phyloP scores from a whole-genome alignment of 495 filamentous ascomycete genomes.

The Penicillium psychrofluorescens region DNA sequence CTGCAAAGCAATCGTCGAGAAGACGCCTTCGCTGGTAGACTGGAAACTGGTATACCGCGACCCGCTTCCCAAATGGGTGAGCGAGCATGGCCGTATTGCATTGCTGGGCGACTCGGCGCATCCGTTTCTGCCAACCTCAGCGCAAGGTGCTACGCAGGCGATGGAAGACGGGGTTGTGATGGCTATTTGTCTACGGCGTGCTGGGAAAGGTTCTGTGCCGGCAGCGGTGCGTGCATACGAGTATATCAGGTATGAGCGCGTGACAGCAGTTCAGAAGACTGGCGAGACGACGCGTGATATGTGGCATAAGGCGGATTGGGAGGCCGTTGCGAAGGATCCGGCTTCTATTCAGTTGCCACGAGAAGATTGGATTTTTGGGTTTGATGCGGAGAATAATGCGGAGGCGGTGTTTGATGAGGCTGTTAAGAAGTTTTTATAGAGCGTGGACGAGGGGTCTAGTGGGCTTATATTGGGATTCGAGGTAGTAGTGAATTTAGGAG shows the following conservation, averaged over 20 bases:
- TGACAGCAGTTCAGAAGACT: slow-evolving; percentile 47
- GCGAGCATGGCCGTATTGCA: slow-evolving; percentile 47
- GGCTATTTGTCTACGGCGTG: slow-evolving; percentile 50
- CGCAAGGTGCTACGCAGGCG: slow-evolving; percentile 65
- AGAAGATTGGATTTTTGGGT: slow-evolving; percentile 50
- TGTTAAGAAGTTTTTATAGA: no score
- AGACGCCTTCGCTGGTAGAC: slow-evolving; percentile 57
- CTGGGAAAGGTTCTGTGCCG: slow-evolving; percentile 42
- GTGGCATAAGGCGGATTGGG: slow-evolving; percentile 53
- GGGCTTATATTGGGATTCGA: no score
- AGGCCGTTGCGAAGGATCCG: slow-evolving; percentile 49
- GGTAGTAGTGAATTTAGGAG: no score
- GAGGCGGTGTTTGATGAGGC: slow-evolving; percentile 42
- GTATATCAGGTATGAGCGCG: slow-evolving; percentile 47
- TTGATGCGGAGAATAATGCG: slow-evolving; percentile 49
- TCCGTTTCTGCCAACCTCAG: slow-evolving; percentile 63
- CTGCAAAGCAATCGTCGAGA: slow-evolving; percentile 48
- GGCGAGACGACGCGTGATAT: slow-evolving; percentile 49
- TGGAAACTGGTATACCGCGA: slow-evolving; percentile 69
- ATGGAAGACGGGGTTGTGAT: slow-evolving; percentile 67
- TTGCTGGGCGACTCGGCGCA: slow-evolving; percentile 67
- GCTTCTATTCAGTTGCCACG: slow-evolving; percentile 43
- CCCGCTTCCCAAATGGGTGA: slow-evolving; percentile 59
- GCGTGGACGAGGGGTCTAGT: no score
- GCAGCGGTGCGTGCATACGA: slow-evolving; percentile 40